Percentiles rank a stretch among this genome's conserved stretches.
phyloP scores from a whole-genome alignment of 2,329 filamentous ascomycete species.

The Tolypocladium amazonense region DNA sequence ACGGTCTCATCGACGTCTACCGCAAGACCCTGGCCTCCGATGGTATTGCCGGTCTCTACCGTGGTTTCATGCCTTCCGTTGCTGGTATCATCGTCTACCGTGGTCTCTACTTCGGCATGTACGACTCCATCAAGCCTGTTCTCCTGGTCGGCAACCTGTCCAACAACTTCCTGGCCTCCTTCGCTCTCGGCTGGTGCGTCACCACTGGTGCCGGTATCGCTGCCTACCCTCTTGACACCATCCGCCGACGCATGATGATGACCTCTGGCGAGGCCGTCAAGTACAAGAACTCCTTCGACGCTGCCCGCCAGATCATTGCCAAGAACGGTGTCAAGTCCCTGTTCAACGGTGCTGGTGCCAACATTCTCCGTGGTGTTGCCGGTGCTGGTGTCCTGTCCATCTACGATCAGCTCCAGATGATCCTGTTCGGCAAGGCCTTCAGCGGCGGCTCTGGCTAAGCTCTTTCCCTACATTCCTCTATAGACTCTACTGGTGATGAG shows the following conservation, averaged over 20 bases:
- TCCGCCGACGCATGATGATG: slow-evolving; percentile 99
- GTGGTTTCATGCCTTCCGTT: slow-evolving; percentile 99
- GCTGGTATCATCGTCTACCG: slow-evolving; percentile 99
- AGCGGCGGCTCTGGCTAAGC: slow-evolving; percentile 51
- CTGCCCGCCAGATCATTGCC: slow-evolving; percentile 91
- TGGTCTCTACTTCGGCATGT: slow-evolving; percentile 99
- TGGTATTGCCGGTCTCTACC: slow-evolving; percentile 99
- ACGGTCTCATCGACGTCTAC: slow-evolving; percentile 99
- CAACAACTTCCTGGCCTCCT: slow-evolving; percentile 99
- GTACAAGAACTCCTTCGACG: slow-evolving; percentile 96
- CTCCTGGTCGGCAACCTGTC: slow-evolving; percentile 82
- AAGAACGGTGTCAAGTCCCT: slow-evolving; percentile 97
- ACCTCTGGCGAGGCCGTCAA: slow-evolving; percentile 96
- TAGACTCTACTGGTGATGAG: slow-evolving; percentile 25
- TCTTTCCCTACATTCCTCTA: slow-evolving; percentile 25
- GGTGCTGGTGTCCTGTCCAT: slow-evolving; percentile 99
- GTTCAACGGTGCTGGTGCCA: slow-evolving; percentile 99
- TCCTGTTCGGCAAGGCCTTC: slow-evolving; percentile 99
- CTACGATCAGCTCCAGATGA: slow-evolving; percentile 99
- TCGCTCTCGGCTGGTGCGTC: slow-evolving; percentile 96
- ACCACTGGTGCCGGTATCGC: slow-evolving; percentile 99
- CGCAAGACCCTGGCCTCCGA: slow-evolving; percentile 98
- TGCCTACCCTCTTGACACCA: slow-evolving; percentile 99
- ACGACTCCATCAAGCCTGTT: slow-evolving; percentile 99
- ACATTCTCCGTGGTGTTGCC: slow-evolving; percentile 99